Conservation (phyloP, 371 early-diverging fungal species). For the Mortierella sp. region DNA sequence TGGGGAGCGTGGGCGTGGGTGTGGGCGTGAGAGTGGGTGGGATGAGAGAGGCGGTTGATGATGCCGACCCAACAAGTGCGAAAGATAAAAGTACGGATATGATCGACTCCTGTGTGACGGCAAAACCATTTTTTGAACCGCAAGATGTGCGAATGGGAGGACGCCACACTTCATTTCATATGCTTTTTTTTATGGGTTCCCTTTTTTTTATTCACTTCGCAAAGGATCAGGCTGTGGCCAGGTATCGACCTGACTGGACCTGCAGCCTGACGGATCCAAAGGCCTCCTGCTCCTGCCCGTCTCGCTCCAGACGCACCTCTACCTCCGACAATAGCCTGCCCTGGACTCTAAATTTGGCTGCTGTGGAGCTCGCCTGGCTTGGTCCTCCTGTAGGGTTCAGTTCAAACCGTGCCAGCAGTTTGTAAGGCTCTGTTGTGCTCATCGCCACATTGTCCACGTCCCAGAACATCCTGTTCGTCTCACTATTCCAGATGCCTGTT, state of each 20-base stretch:
- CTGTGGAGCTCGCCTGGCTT: slow-evolving; percentile 60
- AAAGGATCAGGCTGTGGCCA: slow-evolving; percentile 18
- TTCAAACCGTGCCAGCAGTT: slow-evolving; percentile 65
- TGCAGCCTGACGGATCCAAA: slow-evolving; percentile 49
- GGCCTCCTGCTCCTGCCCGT: slow-evolving; percentile 5
- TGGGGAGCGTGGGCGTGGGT: too few species aligned
- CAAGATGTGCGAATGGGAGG: slow-evolving; percentile 24
- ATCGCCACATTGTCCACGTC: slow-evolving; percentile 51
- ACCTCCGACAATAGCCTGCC: slow-evolving; percentile 54
- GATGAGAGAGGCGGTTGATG: too few species aligned
- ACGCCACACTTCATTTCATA: slow-evolving; percentile 5
- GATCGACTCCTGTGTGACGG: slow-evolving; percentile 13
- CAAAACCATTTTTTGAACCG: neutral
- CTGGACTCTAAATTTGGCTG: slow-evolving; percentile 60
- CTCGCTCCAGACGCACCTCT: slow-evolving; percentile 22
- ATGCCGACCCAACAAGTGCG: too few species aligned
- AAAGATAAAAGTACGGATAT: too few species aligned
- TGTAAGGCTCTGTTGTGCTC: slow-evolving; percentile 52
- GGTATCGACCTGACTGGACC: slow-evolving; percentile 53
- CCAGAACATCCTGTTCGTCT: slow-evolving; percentile 66
- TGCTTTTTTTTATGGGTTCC: neutral
- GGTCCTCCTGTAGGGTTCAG: slow-evolving; percentile 37
- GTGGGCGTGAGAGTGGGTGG: too few species aligned
- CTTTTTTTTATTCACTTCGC: slow-evolving; percentile 2
- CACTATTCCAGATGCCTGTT: slow-evolving; percentile 62